A percentile compares a stretch with the other conserved stretches of the same genome.
Evolutionary conservation across 129 eudicot species (phyloP).

Genomic region (Saussurea involucrata): DNA sequence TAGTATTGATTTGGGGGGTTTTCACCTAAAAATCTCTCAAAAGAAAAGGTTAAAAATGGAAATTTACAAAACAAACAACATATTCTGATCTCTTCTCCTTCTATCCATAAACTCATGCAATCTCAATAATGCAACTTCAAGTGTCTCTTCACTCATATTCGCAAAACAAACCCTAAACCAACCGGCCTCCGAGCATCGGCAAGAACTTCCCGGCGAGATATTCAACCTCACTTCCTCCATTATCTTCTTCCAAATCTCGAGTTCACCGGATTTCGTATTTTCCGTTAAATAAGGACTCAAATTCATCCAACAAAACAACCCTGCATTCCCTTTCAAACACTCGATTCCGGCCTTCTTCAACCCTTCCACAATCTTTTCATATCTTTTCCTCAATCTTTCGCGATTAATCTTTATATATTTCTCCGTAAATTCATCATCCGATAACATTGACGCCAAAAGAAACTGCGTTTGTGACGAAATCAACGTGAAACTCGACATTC

Average conservation of each 20-base stretch:
- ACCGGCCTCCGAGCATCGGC: constrained; percentile 80
- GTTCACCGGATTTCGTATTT: constrained; percentile 46
- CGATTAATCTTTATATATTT: constrained; percentile 52
- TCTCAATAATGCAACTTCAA: constrained; percentile 57
- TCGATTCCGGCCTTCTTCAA: constrained; percentile 61
- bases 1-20: background rate
- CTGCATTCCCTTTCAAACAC: constrained; percentile 77
- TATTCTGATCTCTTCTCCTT: constrained; percentile 14
- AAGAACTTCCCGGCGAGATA: constrained; percentile 81
- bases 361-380: constrained; percentile 54
- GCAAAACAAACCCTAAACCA: constrained; percentile 94
- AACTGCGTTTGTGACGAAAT: constrained; percentile 87
- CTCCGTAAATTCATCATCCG: constrained; percentile 44
- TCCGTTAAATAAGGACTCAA: constrained; percentile 49
- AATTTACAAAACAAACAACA: background rate
- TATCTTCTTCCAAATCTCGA: constrained; percentile 55
- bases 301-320: constrained; percentile 89
- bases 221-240: constrained; percentile 61
- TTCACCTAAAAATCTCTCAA: constrained; percentile 5
- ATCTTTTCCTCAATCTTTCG: constrained; percentile 52
- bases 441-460: constrained; percentile 60
- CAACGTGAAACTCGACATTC: constrained; percentile 86
- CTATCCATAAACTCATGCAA: constrained; percentile 56
- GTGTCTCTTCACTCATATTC: constrained; percentile 75
- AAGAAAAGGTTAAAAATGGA: background rate